Percentiles rank a stretch among this genome's conserved stretches.
Evolutionary conservation across 192 early-diverging fungal genomes (phyloP).

Genomic region (Backusella macrospora): DNA sequence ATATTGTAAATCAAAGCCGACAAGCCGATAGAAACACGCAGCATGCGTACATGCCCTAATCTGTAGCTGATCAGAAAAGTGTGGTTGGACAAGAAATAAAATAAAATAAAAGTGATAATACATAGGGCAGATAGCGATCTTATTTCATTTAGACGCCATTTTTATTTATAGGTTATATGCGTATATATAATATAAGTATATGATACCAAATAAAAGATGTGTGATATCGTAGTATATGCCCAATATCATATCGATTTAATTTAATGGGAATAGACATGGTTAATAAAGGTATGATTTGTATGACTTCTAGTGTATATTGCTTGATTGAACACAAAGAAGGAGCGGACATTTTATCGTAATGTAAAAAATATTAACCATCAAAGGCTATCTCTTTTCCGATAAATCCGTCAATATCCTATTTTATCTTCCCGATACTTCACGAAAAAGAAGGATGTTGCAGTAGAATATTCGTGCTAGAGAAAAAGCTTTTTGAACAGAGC

Average conservation of each 20-base stretch:
- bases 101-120: background rate
- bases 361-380: slow-evolving; percentile 4
- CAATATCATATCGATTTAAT: background rate
- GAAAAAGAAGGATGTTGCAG: background rate
- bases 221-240: too few relatives aligned
- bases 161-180: background rate
- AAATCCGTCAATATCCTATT: slow-evolving; percentile 5
- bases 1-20: background rate
- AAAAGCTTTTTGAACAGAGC: too few relatives aligned
- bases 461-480: background rate
- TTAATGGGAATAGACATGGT: background rate
- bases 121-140: background rate
- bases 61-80: slow-evolving; percentile 4
- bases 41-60: background rate
- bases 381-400: background rate
- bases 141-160: slow-evolving; percentile 1
- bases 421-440: background rate
- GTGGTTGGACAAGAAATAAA: background rate
- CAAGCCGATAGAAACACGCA: slow-evolving; percentile 1
- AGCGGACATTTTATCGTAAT: slow-evolving; percentile 2
- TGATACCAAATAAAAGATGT: too few relatives aligned
- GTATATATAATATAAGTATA: too few relatives aligned
- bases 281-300: background rate
- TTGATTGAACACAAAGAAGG: background rate
- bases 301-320: background rate